Evolutionary conservation across 208 protist genomes (phyloP).

Genomic region (Acanthamoeba quina): DNA sequence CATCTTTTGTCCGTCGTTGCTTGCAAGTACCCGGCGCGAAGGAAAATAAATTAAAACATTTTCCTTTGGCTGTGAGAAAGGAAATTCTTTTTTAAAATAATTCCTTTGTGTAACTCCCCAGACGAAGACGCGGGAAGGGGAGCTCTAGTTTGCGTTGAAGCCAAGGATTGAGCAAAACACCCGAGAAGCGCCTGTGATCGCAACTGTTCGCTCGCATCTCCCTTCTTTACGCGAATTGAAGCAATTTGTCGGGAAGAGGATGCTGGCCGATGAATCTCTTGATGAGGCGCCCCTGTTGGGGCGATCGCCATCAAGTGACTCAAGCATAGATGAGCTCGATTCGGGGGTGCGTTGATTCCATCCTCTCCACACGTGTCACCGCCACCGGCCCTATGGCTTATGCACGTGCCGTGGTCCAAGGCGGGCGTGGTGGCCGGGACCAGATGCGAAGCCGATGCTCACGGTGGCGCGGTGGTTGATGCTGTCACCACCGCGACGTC

Average conservation of each 20-base stretch:
- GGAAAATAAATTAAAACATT: background rate
- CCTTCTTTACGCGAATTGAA: too few species aligned
- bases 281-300: constrained; percentile 1
- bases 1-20: background rate
- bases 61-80: background rate
- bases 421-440: background rate
- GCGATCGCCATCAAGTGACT: background rate
- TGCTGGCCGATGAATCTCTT: background rate
- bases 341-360: background rate
- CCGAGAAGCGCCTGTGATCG: too few species aligned
- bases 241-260: background rate
- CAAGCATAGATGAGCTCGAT: background rate
- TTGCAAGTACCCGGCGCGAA: background rate
- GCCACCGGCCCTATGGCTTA: background rate
- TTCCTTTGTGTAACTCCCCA: too few species aligned
- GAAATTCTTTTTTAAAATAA: too few species aligned
- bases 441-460: background rate
- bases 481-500: background rate
- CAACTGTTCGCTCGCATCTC: too few species aligned
- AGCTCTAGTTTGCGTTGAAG: too few species aligned
- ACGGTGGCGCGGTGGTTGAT: background rate
- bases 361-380: too few species aligned
- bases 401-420: background rate
- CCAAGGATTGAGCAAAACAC: too few species aligned
- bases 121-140: too few species aligned